Percentiles rank a stretch among this genome's conserved stretches.
Conservation (phyloP, 2,329 filamentous ascomycete genomes). For the Fusarium dimerum region DNA sequence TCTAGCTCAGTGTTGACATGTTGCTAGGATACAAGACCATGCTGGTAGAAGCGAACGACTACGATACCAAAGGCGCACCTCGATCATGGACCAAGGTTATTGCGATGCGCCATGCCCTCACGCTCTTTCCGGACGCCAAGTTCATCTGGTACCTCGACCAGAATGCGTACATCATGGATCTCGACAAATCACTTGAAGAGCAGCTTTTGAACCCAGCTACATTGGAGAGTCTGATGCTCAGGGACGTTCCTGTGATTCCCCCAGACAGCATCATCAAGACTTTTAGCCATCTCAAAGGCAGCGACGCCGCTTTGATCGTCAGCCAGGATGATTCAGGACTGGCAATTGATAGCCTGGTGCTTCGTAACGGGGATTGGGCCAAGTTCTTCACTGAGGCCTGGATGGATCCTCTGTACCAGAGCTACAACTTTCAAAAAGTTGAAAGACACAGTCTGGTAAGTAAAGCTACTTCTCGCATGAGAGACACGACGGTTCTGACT, state of each 20-base stretch:
- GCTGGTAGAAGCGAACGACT: slow-evolving; percentile 75
- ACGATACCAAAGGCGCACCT: slow-evolving; percentile 64
- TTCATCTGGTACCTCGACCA: slow-evolving; percentile 89
- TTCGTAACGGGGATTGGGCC: slow-evolving; percentile 86
- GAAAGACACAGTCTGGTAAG: slow-evolving; percentile 87
- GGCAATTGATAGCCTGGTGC: slow-evolving; percentile 72
- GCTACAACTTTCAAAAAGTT: slow-evolving; percentile 95
- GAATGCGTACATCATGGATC: slow-evolving; percentile 87
- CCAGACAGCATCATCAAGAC: slow-evolving; percentile 98
- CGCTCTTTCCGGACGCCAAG: slow-evolving; percentile 71
- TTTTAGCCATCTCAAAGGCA: slow-evolving; percentile 75
- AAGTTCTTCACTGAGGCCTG: slow-evolving; percentile 92
- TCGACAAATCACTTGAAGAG: slow-evolving; percentile 65
- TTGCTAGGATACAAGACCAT: slow-evolving; percentile 80
- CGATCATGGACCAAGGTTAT: slow-evolving; percentile 76
- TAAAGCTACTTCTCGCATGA: slow-evolving; percentile 1
- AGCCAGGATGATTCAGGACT: slow-evolving; percentile 84
- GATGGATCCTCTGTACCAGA: slow-evolving; percentile 92
- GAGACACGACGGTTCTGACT: slow-evolving; percentile 18
- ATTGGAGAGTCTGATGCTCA: slow-evolving; percentile 79
- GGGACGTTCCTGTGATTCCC: slow-evolving; percentile 83
- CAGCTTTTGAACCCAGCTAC: slow-evolving; percentile 67
- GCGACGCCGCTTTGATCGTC: slow-evolving; percentile 78
- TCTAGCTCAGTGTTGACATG: slow-evolving; percentile 6
- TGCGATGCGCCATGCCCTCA: slow-evolving; percentile 85